Conservation (phyloP, 1,139 yeast species). For the Yamadazyma dushanensis region DNA sequence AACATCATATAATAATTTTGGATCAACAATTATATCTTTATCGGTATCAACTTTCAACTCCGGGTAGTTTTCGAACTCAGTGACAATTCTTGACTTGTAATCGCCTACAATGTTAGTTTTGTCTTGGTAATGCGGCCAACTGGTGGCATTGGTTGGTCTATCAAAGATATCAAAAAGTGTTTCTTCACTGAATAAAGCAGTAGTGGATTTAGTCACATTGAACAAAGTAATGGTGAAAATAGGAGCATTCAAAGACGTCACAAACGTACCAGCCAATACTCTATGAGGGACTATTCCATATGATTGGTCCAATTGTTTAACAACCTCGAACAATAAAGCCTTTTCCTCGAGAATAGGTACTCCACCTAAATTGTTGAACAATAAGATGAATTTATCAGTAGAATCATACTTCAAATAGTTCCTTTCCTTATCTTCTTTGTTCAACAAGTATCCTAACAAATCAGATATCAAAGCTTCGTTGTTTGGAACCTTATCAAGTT, state of each 20-base stretch:
- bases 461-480: conserved; percentile 38
- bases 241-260: conserved; percentile 54
- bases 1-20: conserved; percentile 25
- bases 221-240: conserved; percentile 50
- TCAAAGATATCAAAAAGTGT: conserved; percentile 42
- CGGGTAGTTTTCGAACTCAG: conserved; percentile 33
- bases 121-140: conserved; percentile 39
- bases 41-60: conserved; percentile 22
- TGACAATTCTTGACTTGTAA: conserved; percentile 30
- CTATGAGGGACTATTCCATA: conserved; percentile 41
- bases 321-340: conserved; percentile 19
- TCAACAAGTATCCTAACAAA: conserved; percentile 39
- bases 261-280: conserved; percentile 47
- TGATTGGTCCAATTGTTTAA: conserved; percentile 30
- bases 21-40: conserved; percentile 32
- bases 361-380: conserved; percentile 55
- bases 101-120: conserved; percentile 29
- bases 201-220: conserved; percentile 39
- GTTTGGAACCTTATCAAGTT: conserved; percentile 39
- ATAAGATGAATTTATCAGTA: conserved; percentile 38
- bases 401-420: conserved; percentile 41
- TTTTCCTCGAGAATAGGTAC: conserved; percentile 47
- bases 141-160: conserved; percentile 34
- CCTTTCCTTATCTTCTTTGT: conserved; percentile 37
- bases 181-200: conserved; percentile 26